Conservation (phyloP, 768 basidiomycete genomes). For the Amanita rubescens region DNA sequence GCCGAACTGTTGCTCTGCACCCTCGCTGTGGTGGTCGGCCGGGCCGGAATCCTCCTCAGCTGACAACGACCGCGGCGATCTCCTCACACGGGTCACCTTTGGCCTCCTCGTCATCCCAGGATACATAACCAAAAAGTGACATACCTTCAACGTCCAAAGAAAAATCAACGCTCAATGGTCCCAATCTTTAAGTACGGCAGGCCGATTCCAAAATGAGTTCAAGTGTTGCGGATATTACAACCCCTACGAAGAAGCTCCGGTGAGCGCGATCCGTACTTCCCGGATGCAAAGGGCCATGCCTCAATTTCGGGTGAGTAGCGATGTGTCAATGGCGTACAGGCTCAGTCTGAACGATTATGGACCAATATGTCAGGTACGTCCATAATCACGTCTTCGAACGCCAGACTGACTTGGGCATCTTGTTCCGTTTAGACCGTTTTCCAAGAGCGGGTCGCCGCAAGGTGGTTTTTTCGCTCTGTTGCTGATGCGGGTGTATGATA, state of each 20-base stretch:
- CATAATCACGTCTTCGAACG: neutral
- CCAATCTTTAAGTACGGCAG: conserved; percentile 45
- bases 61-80: conserved; percentile 78
- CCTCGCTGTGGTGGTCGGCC: conserved; percentile 59
- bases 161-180: conserved; percentile 79
- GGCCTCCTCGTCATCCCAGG: conserved; percentile 66
- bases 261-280: conserved; percentile 59
- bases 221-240: conserved; percentile 78
- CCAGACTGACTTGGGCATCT: too few species aligned
- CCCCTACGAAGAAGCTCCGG: conserved; percentile 74
- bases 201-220: conserved; percentile 68
- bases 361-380: conserved; percentile 70
- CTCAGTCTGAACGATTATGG: conserved; percentile 71
- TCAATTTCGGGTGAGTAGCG: conserved; percentile 47
- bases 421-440: too few species aligned
- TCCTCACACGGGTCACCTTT: conserved; percentile 70
- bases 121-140: conserved; percentile 69
- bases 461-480: too few species aligned
- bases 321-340: conserved; percentile 82
- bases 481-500: too few species aligned
- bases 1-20: conserved; percentile 67
- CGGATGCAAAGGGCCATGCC: conserved; percentile 65
- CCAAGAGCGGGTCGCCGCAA: too few species aligned
- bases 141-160: conserved; percentile 73
- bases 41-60: conserved; percentile 75